Evolutionary conservation across 2,329 filamentous ascomycete genomes (phyloP).

Genomic region (Trichoderma koningii): DNA sequence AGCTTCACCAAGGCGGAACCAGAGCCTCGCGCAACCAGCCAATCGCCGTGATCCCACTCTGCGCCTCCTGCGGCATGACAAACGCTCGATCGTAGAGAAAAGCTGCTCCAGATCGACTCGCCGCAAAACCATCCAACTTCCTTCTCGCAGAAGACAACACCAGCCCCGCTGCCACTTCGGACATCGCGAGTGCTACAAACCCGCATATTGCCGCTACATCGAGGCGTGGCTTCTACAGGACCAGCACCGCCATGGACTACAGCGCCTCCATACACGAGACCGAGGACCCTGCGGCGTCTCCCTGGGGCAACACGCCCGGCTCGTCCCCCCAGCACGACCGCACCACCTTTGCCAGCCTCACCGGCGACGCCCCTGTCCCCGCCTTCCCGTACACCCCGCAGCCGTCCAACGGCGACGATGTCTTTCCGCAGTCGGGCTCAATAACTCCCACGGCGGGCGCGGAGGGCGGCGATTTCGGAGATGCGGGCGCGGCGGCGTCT

Average conservation of each 20-base stretch:
- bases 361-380: conserved; percentile 44
- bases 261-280: conserved; percentile 57
- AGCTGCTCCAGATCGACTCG: not conserved
- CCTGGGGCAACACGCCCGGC: conserved; percentile 58
- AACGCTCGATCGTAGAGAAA: conserved; percentile 9
- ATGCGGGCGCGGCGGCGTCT: conserved; percentile 33
- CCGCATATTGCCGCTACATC: conserved; percentile 31
- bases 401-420: conserved; percentile 47
- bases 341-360: conserved; percentile 46
- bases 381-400: conserved; percentile 50
- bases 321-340: conserved; percentile 53
- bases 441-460: conserved; percentile 50
- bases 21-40: conserved; percentile 23
- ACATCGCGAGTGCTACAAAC: conserved; percentile 4
- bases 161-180: conserved; percentile 15
- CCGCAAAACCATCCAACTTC: not conserved
- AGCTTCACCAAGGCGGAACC: conserved; percentile 10
- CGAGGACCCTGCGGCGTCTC: conserved; percentile 56
- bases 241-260: conserved; percentile 56
- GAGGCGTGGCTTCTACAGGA: not conserved
- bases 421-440: conserved; percentile 50
- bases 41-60: conserved; percentile 8
- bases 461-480: conserved; percentile 44
- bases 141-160: not conserved
- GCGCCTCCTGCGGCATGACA: conserved; percentile 25